These are phyloP conservation scores for Triglochin maritima DNA, from an alignment of 106 monocot species.

Conservation along the genomic window DNA sequence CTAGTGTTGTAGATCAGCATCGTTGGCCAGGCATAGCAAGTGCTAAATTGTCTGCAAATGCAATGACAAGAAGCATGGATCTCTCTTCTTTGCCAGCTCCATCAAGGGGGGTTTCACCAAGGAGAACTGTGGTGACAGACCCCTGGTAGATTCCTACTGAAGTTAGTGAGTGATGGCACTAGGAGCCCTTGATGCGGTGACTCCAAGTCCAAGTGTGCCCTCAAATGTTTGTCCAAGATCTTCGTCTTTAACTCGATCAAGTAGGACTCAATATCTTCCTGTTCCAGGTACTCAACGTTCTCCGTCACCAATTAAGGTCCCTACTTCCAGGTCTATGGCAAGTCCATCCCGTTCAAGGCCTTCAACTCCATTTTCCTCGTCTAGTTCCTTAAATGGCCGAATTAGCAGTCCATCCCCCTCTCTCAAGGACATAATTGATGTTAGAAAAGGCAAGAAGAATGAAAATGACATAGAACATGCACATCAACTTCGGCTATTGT, in stretches of 20 bases:
- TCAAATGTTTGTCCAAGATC: conserved; percentile 8
- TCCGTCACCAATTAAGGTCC: conserved; percentile 48
- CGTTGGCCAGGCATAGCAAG: conserved; percentile 43
- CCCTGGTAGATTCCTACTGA: conserved; percentile 10
- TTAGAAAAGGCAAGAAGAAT: conserved; percentile 44
- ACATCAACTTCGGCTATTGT: conserved; percentile 53
- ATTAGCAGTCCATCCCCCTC: conserved; percentile 25
- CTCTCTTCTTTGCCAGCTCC: conserved; percentile 33
- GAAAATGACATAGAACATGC: conserved; percentile 47
- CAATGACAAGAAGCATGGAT: conserved; percentile 32
- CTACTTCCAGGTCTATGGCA: conserved; percentile 8
- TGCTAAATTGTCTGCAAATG: conserved; percentile 26
- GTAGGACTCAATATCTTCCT: conserved; percentile 29
- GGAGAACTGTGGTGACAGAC: conserved; percentile 13
- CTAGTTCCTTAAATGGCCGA: conserved; percentile 15
- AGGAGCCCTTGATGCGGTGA: conserved; percentile 10
- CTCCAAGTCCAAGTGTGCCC: neutral
- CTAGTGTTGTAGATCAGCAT: conserved; percentile 44
- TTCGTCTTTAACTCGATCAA: conserved; percentile 16
- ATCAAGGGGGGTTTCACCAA: too few species aligned
- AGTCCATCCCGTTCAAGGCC: conserved; percentile 34
- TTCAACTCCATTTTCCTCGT: conserved; percentile 27
- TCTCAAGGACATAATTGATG: conserved; percentile 33
- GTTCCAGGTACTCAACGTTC: conserved; percentile 9
- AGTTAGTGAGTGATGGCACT: conserved; percentile 10